Conservation (phyloP, 2,329 filamentous ascomycete genomes). For the Neoscytalidium dimidiatum region DNA sequence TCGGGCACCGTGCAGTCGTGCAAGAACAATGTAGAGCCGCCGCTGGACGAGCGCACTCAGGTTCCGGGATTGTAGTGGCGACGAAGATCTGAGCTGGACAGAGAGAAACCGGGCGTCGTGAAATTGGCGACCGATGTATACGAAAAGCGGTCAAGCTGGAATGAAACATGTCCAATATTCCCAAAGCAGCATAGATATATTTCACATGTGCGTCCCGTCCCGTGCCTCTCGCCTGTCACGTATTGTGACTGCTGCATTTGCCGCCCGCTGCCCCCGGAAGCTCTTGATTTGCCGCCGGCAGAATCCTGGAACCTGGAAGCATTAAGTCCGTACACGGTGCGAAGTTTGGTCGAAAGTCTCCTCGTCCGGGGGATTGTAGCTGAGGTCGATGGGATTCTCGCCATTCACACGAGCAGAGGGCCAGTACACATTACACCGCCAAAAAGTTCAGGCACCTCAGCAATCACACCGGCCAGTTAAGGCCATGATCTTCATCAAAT, state of each 20-base stretch:
- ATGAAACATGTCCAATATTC: conserved; percentile 1
- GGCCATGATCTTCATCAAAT: neutral
- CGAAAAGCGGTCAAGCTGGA: neutral
- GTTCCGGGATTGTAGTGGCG: neutral
- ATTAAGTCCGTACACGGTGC: neutral
- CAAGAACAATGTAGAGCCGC: neutral
- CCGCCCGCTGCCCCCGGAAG: neutral
- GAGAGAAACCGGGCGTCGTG: neutral
- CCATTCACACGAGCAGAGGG: too few relatives aligned
- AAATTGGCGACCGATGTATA: neutral
- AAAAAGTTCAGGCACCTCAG: neutral
- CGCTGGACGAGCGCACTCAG: neutral
- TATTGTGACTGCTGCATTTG: neutral
- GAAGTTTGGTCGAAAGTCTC: neutral
- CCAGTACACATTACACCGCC: neutral
- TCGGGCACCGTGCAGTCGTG: neutral
- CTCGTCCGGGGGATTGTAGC: neutral
- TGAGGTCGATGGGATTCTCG: neutral
- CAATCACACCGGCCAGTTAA: neutral
- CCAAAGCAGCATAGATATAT: neutral
- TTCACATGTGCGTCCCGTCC: neutral
- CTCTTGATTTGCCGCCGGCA: neutral
- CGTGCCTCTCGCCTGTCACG: neutral
- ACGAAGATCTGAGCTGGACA: neutral
- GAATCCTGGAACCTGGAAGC: neutral